Evolutionary conservation across 2,329 filamentous ascomycete genomes (phyloP), one percentile per base, ranked within the genome.

Genomic region (Beauveria sp.): DNA sequence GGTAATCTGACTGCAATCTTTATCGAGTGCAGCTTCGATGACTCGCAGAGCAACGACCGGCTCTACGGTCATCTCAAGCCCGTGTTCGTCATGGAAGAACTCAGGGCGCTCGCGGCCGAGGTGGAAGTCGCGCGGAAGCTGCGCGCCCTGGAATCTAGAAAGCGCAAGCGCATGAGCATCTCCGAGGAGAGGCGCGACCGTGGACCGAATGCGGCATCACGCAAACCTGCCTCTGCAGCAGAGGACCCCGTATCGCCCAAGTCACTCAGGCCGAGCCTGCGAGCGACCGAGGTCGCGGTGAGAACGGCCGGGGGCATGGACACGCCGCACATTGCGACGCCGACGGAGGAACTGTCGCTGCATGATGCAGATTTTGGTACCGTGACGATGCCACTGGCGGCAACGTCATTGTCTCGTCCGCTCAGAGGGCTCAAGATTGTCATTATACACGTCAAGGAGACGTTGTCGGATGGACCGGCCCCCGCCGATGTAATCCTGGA

Each of bases 361-460:
- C 69, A 67, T 6, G 77, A 79, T 3, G 61, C 69, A 4, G 76
- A 76, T 41, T 26, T 56, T 18, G 53, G 59, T 10, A 10, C 16
- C 9, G 64, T 66, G 6, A 61, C 67, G n/a, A 28, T 61, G 26
- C 63, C 59, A 12, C 66, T 58, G 14, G 62, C 64, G 5, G 66
- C 59, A 37, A 65, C 62, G 20, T 64, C 69, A 2, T 46, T 69
- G n/a, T 66, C 63, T 6, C 62, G 70, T 69, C 86, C 86, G 7
- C 78, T 99, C 5, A 77, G 80, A 57, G 92, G 91, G 0, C 71
- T 97, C 30, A 89, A 86, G 64, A 79, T 99, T 1, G 86, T 97
- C 55, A 85, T 97, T 60, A 97, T 97, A 43, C 94, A 99, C 70
- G 84, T 97, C 69, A 99, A 99, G 72, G 93, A 97, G 65, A 88